A percentile compares a stretch with the other conserved stretches of the same genome.
Evolutionary conservation across 306 rosid genomes (phyloP).

Genomic region (Arachis stenosperma): DNA sequence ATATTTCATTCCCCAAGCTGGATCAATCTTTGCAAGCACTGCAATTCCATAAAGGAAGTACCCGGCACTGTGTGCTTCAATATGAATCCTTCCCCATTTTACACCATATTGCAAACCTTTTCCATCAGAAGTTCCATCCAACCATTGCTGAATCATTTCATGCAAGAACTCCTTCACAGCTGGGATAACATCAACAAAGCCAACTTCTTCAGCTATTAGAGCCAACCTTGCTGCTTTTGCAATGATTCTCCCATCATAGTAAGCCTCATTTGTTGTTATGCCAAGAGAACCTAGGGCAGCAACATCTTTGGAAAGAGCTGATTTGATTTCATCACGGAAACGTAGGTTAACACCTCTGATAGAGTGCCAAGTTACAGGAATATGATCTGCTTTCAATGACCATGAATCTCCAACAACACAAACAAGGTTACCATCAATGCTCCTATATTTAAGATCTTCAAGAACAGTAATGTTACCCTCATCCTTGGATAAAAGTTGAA

Average conservation of each 20-base stretch:
- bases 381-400: slow-evolving; percentile 52
- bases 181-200: slow-evolving; percentile 55
- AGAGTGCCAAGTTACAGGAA: slow-evolving; percentile 73
- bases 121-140: slow-evolving; percentile 66
- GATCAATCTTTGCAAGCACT: slow-evolving; percentile 83
- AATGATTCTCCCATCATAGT: slow-evolving; percentile 59
- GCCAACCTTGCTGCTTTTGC: slow-evolving; percentile 84
- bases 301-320: slow-evolving; percentile 63
- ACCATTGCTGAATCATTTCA: slow-evolving; percentile 79
- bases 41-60: slow-evolving; percentile 82
- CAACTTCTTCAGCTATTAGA: slow-evolving; percentile 74
- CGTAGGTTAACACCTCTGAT: slow-evolving; percentile 56
- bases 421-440: slow-evolving; percentile 82
- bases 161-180: slow-evolving; percentile 56
- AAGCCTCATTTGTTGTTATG: slow-evolving; percentile 46
- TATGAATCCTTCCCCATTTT: slow-evolving; percentile 85
- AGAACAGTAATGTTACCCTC: slow-evolving; percentile 48
- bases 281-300: slow-evolving; percentile 36
- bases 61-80: slow-evolving; percentile 78
- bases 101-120: slow-evolving; percentile 80
- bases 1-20: slow-evolving; percentile 74
- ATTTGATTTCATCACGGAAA: slow-evolving; percentile 48
- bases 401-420: slow-evolving; percentile 77
- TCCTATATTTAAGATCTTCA: slow-evolving; percentile 58
- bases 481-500: slow-evolving; percentile 38